phyloP scores from a whole-genome alignment of 345 rosid species.

The Salix koriyanagi region DNA sequence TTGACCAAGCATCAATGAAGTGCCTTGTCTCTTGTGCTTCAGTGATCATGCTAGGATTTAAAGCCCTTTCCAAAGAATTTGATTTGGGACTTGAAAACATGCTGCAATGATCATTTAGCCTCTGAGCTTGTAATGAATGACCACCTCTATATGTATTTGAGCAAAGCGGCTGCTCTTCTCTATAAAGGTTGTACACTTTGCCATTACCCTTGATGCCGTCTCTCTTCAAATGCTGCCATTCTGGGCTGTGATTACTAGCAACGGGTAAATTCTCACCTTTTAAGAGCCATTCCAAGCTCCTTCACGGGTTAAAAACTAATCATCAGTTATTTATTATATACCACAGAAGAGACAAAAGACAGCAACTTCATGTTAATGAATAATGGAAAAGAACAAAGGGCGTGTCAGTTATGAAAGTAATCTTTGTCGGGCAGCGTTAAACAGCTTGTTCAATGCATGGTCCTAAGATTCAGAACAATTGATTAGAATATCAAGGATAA shows the following conservation, averaged over 20 bases:
- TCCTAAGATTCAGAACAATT: not conserved
- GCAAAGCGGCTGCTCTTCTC: constrained; percentile 23
- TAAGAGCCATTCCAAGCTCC: constrained; percentile 72
- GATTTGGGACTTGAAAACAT: constrained; percentile 32
- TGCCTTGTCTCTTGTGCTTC: constrained; percentile 54
- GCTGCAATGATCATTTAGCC: constrained; percentile 26
- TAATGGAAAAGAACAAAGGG: not conserved
- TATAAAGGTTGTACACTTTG: constrained; percentile 11
- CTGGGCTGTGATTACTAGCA: constrained; percentile 36
- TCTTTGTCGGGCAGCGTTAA: not conserved
- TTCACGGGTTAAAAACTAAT: constrained; percentile 37
- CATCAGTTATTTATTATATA: not conserved
- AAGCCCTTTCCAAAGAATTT: constrained; percentile 27
- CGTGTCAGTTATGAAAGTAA: not conserved
- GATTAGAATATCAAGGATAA: not conserved
- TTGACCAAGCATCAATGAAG: constrained; percentile 57
- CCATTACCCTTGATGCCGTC: constrained; percentile 19
- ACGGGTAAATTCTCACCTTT: constrained; percentile 45
- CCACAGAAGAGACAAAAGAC: not conserved
- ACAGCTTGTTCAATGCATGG: not conserved
- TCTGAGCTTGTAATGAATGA: constrained; percentile 24
- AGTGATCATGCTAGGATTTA: constrained; percentile 28
- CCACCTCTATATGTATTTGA: constrained; percentile 9
- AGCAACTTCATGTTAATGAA: not conserved
- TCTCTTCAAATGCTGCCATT: constrained; percentile 34